These are phyloP conservation scores for Yueomyces sp. DNA, from an alignment of 805 yeast species.

Conservation along the genomic window DNA sequence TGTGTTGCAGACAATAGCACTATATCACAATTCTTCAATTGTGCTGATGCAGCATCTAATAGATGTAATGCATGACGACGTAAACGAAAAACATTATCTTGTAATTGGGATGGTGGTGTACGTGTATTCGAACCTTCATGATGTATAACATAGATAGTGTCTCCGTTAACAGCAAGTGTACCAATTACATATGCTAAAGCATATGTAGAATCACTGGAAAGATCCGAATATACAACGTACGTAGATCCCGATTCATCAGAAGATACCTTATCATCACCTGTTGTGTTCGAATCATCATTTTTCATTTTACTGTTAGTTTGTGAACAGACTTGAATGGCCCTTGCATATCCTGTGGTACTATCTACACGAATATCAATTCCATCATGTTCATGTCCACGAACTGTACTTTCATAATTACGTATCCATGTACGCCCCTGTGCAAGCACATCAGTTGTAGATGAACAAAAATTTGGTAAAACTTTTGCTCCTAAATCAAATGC, in stretches of 20 bases:
- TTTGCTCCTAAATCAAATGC: constrained; percentile 22
- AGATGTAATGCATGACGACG: constrained; percentile 12
- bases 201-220: constrained; percentile 68
- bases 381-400: constrained; percentile 24
- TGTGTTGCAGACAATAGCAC: constrained; percentile 25
- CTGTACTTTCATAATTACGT: constrained; percentile 11
- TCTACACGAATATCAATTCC: constrained; percentile 11
- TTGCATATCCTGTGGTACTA: neutral
- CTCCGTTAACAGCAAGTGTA: constrained; percentile 68
- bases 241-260: neutral
- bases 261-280: neutral
- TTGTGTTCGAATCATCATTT: too few relatives aligned
- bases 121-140: constrained; percentile 10
- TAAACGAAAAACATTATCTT: constrained; percentile 8
- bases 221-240: constrained; percentile 67
- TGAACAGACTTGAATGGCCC: neutral
- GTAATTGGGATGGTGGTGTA: constrained; percentile 3
- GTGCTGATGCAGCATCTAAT: constrained; percentile 18
- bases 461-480: constrained; percentile 21
- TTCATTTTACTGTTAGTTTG: too few relatives aligned
- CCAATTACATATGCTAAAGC: constrained; percentile 87
- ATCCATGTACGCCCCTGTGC: constrained; percentile 22
- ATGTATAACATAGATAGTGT: constrained; percentile 57
- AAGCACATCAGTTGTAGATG: constrained; percentile 16
- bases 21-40: constrained; percentile 17